Evolutionary conservation across 345 rosid species (phyloP).

Genomic region (Cardamine chenopodiifolia): DNA sequence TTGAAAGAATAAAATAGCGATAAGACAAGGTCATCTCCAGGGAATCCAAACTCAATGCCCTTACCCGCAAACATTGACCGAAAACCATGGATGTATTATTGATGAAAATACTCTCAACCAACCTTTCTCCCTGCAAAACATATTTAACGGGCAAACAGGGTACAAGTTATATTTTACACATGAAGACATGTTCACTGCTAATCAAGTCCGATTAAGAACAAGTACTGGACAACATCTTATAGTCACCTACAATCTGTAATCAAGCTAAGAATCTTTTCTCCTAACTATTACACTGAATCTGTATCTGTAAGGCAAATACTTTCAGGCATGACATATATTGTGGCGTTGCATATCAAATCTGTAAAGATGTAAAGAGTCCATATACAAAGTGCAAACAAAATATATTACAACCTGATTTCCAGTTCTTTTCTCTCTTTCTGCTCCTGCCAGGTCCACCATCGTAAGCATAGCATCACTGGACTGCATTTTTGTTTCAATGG

Average conservation of each 20-base stretch:
- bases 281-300: constrained; percentile 2
- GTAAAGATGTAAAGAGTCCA: neutral
- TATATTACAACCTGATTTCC: constrained; percentile 73
- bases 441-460: constrained; percentile 93
- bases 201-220: constrained; percentile 13
- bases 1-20: neutral
- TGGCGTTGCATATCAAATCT: constrained; percentile 19
- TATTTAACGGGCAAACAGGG: neutral
- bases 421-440: constrained; percentile 91
- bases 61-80: constrained; percentile 83
- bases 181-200: constrained; percentile 5
- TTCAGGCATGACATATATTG: constrained; percentile 9
- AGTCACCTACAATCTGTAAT: constrained; percentile 15
- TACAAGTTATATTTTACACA: neutral
- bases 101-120: constrained; percentile 90
- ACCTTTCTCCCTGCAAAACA: constrained; percentile 77
- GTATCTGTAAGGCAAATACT: neutral
- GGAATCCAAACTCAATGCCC: constrained; percentile 38
- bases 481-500: constrained; percentile 43
- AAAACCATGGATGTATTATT: constrained; percentile 96
- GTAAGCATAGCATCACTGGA: constrained; percentile 57
- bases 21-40: neutral
- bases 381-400: neutral
- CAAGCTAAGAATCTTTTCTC: constrained; percentile 18
- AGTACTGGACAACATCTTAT: constrained; percentile 13